A percentile compares a stretch with the other conserved stretches of the same genome.
Evolutionary conservation across 2,329 filamentous ascomycete genomes (phyloP).

Genomic region (Colletotrichum limetticola): DNA sequence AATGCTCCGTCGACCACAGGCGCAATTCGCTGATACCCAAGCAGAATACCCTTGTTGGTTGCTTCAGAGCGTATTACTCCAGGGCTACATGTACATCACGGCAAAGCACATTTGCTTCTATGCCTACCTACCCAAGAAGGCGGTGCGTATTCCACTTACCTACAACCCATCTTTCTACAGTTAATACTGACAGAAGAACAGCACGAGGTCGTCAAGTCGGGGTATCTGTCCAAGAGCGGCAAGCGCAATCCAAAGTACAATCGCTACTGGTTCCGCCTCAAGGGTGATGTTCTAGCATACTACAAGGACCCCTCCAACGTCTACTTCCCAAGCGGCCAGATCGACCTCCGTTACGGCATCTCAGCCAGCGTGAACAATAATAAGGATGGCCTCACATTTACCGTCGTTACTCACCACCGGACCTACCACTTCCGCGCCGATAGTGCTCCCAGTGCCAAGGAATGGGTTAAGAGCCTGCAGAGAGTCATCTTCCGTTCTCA

Average conservation of each 20-base stretch:
- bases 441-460: slow-evolving; percentile 86
- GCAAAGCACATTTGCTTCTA: slow-evolving; percentile 95
- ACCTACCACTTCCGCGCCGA: slow-evolving; percentile 92
- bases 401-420: slow-evolving; percentile 82
- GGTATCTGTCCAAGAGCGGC: slow-evolving; percentile 88
- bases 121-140: slow-evolving; percentile 94
- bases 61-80: slow-evolving; percentile 88
- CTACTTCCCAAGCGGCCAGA: slow-evolving; percentile 92
- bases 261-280: slow-evolving; percentile 92
- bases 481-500: slow-evolving; percentile 95
- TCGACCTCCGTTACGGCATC: slow-evolving; percentile 91
- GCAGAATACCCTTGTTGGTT: slow-evolving; percentile 93
- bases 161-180: slow-evolving; percentile 11
- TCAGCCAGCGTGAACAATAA: slow-evolving; percentile 83
- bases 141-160: slow-evolving; percentile 60
- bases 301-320: slow-evolving; percentile 85
- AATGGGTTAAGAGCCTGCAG: slow-evolving; percentile 95
- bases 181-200: slow-evolving; percentile 43
- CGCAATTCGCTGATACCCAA: slow-evolving; percentile 33
- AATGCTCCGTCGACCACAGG: not conserved
- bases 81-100: slow-evolving; percentile 97
- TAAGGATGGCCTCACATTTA: slow-evolving; percentile 81
- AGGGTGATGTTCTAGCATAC: slow-evolving; percentile 92
- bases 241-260: slow-evolving; percentile 88
- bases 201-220: slow-evolving; percentile 83